Evolutionary conservation across 1,284 basidiomycete genomes (phyloP).

Genomic region (Tetrapyrgos nigripes): DNA sequence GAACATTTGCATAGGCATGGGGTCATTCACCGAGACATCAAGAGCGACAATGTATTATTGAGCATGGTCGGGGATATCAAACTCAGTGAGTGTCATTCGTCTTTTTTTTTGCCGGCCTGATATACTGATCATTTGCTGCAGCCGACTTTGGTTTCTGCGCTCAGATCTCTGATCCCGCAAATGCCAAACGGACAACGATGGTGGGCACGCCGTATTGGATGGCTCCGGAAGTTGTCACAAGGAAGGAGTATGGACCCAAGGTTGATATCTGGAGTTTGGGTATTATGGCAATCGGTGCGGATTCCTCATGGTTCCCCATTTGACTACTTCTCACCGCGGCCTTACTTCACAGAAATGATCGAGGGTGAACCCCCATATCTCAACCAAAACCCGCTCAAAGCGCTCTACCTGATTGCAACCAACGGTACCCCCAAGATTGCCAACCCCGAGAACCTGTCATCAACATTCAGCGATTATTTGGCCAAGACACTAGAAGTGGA

Average conservation of each 20-base stretch:
- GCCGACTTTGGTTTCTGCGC: slow-evolving; percentile 99
- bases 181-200: slow-evolving; percentile 98
- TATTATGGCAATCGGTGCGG: slow-evolving; percentile 97
- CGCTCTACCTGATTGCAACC: slow-evolving; percentile 95
- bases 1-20: slow-evolving; percentile 94
- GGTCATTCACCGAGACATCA: slow-evolving; percentile 98
- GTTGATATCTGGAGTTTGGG: slow-evolving; percentile 99
- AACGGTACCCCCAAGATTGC: slow-evolving; percentile 98
- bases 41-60: slow-evolving; percentile 95
- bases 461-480: slow-evolving; percentile 92
- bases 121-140: slow-evolving; percentile 36
- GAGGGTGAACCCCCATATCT: slow-evolving; percentile 98
- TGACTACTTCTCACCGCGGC: slow-evolving; percentile 8
- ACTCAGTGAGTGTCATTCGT: slow-evolving; percentile 73
- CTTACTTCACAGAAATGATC: slow-evolving; percentile 89
- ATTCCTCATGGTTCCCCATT: slow-evolving; percentile 13
- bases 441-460: slow-evolving; percentile 90
- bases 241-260: slow-evolving; percentile 98
- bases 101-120: neutral
- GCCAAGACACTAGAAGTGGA: slow-evolving; percentile 93
- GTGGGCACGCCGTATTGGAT: slow-evolving; percentile 99
- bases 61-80: slow-evolving; percentile 96
- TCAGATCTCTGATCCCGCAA: slow-evolving; percentile 89
- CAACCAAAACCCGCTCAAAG: slow-evolving; percentile 96
- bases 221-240: slow-evolving; percentile 98